Evolutionary conservation across 2,329 filamentous ascomycete species (phyloP).

Genomic region (Colletotrichum sp.): DNA sequence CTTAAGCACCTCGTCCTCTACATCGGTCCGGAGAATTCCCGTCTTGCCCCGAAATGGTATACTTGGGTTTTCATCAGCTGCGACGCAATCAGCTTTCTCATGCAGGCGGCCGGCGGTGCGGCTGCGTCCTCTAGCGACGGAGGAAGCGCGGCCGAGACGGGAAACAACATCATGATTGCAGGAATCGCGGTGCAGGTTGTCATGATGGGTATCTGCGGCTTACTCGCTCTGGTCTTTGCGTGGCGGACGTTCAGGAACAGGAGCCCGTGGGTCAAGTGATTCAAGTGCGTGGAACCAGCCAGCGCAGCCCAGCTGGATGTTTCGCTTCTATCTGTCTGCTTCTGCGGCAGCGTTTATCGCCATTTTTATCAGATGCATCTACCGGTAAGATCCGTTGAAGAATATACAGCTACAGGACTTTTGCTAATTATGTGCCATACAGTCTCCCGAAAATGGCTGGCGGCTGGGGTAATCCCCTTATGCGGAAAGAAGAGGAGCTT

Average conservation of each 20-base stretch:
- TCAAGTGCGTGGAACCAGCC: not conserved
- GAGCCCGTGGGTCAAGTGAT: not conserved
- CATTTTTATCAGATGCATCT: not conserved
- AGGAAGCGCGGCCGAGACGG: not conserved
- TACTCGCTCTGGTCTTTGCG: not conserved
- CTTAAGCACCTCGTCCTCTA: slow-evolving; percentile 8
- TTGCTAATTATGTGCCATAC: not conserved
- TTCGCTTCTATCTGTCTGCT: not conserved
- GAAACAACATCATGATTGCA: not conserved
- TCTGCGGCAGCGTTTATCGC: not conserved
- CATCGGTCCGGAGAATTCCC: not conserved
- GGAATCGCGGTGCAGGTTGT: not conserved
- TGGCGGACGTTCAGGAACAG: not conserved
- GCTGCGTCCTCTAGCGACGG: slow-evolving; percentile 32
- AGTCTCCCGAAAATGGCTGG: not conserved
- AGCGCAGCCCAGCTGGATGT: not conserved
- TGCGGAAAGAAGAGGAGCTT: not conserved
- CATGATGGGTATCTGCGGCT: not conserved
- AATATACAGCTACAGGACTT: not conserved
- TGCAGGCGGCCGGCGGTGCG: slow-evolving; percentile 62
- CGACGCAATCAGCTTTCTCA: slow-evolving; percentile 57
- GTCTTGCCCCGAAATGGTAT: slow-evolving; percentile 33
- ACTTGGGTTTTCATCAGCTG: slow-evolving; percentile 63
- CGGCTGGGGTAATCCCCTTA: not conserved
- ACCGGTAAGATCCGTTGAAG: not conserved